A percentile compares a stretch with the other conserved stretches of the same genome.
These are phyloP conservation scores for Cryptococcus maquisensis DNA, from an alignment of 1,284 basidiomycete genomes.

Conservation along the genomic window DNA sequence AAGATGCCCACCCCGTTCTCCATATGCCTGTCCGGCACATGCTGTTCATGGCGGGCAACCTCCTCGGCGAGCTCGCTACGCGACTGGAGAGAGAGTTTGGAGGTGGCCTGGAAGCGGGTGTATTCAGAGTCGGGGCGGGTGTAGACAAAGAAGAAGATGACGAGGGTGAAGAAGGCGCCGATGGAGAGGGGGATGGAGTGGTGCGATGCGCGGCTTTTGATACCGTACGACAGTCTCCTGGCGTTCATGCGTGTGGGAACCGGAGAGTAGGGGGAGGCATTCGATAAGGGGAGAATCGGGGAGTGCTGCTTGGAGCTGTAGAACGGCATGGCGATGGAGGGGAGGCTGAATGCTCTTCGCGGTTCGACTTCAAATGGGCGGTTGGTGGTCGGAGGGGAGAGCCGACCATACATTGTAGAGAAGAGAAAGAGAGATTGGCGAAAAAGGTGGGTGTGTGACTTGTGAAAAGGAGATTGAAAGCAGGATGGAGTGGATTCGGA, in stretches of 20 bases:
- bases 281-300: constrained; percentile 7
- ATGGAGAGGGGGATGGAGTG: constrained; percentile 21
- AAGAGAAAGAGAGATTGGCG: no score
- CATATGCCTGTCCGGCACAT: constrained; percentile 2
- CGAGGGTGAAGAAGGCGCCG: constrained; percentile 18
- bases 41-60: no score
- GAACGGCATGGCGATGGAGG: background rate
- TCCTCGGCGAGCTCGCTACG: background rate
- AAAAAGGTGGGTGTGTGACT: no score
- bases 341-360: background rate
- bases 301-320: background rate
- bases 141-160: constrained; percentile 19
- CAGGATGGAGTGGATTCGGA: no score
- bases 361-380: background rate
- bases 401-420: no score
- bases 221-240: constrained; percentile 26
- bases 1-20: constrained; percentile 26
- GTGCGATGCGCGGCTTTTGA: constrained; percentile 22
- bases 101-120: constrained; percentile 3
- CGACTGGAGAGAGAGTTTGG: constrained; percentile 10
- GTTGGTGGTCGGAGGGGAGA: no score
- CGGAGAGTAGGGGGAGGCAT: background rate
- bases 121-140: constrained; percentile 5
- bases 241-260: constrained; percentile 8
- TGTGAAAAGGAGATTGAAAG: no score